phyloP scores from a whole-genome alignment of 2,329 filamentous ascomycete genomes.

The Cercospora janseana region DNA sequence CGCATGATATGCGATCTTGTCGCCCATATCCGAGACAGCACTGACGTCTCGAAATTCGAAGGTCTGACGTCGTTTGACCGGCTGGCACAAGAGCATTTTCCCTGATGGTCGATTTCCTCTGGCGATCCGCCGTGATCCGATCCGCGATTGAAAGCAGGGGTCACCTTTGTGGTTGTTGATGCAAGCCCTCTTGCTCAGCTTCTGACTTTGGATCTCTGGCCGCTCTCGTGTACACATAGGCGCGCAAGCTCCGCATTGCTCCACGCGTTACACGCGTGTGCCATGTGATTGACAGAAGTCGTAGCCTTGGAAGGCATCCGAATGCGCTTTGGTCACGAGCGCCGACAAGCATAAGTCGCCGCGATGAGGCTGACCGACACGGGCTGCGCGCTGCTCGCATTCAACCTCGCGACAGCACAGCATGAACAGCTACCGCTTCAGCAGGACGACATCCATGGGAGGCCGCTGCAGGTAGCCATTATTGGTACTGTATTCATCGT shows the following conservation, averaged over 20 bases:
- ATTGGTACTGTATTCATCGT: slow-evolving; percentile 14
- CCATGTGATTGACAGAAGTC: slow-evolving; percentile 1
- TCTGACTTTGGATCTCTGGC: too few relatives aligned
- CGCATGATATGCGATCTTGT: not conserved
- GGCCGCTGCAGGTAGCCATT: slow-evolving; percentile 25
- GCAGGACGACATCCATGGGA: slow-evolving; percentile 5
- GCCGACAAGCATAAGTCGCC: not conserved
- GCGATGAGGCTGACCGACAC: not conserved
- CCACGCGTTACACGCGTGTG: not conserved
- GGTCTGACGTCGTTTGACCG: slow-evolving; percentile 2
- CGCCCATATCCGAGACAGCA: not conserved
- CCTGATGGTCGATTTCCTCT: not conserved
- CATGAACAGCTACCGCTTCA: slow-evolving; percentile 21
- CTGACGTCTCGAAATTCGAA: not conserved
- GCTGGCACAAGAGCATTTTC: not conserved
- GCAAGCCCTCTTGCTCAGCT: too few relatives aligned
- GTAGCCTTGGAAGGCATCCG: not conserved
- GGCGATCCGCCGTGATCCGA: not conserved
- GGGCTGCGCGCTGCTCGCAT: not conserved
- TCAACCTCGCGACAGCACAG: slow-evolving; percentile 1
- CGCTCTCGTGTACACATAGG: too few relatives aligned
- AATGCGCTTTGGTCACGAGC: not conserved
- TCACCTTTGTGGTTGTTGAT: not conserved
- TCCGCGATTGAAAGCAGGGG: slow-evolving; percentile 2
- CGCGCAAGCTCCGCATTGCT: too few relatives aligned